Base-by-base conservation (phyloP, 2,329 filamentous ascomycete genomes). In the Curvularia sp. region DNA sequence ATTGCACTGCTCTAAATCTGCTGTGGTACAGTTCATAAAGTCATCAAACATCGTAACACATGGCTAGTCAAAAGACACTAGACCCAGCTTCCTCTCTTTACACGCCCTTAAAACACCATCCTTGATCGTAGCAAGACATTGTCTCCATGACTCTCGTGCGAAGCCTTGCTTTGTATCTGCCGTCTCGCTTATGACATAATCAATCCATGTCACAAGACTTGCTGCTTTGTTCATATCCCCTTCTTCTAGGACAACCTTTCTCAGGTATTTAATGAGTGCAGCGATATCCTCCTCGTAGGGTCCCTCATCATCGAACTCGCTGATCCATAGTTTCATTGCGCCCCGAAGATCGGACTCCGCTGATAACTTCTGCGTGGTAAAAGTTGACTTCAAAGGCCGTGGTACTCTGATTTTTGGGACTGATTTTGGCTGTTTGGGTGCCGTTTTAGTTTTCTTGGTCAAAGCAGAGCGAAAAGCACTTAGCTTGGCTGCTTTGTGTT, bases 221-320 rank as follows among this genome's bases (percentile, higher is more conserved):
- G 86, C 83, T 1, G 86, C 91, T 77, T 96, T 97, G 5, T 84
- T 84, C 78, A 95, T 82, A 73, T 97, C 89, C 57, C 84, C 82
- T 76, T 98, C 95, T 56, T 94, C 88, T 1, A 79, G 60, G 0
- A 97, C 83, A 0, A 98, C 91, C 25, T 84, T 84, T 5, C 74
- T 80, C 28, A 98, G 76, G 75, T 96, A 98, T 68, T 81, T 84
- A 53, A 84, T 86, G 59, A 98, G 81, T 36, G 93, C 87, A 39
- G 83, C 83, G 0, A 94, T 88, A 76, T 99, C 95, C 56, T 90
- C 87, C 0, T 79, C 78, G 75, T 95, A 93, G 1, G 95, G 95
- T 0, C 91, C 92, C 3, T 93, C 89, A 5, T 82, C 81, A 34
- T 77, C 80, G 60, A 94, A 96, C 59, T 89, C 87, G 2, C 79